Evolutionary conservation across 2,329 filamentous ascomycete species (phyloP), one percentile per base, ranked within the genome.

Genomic region (Aspergillus vadensis): DNA sequence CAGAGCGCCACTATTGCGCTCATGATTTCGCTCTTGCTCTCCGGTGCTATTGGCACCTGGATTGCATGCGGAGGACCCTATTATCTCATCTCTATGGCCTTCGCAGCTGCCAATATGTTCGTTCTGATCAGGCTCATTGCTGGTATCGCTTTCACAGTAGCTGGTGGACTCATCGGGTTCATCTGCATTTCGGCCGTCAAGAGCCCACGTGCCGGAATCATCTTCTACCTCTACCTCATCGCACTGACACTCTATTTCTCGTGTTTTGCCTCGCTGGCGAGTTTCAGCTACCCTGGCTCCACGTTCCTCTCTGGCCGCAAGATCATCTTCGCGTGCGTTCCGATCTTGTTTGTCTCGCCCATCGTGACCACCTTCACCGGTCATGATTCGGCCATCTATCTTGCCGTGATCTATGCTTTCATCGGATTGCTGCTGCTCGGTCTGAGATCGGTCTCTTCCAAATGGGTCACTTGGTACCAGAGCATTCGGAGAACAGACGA

Each of bases 1-100:
- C 76, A 82, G 30, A 82, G 80, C 65, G 85, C 85, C 2, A 86
- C 85, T 1, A 79, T 82, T 54, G 86, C 84, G 1, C 71, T 88
- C 43, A 82, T 88, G 77, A 82, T 85, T 12, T 83, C 85, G 2
- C 76, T 88, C 7, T 72, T 88, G 12, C 75, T 88, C 23, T 86
- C 84, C 7, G 85, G 85, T 43, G 86, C 82, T 5, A 83, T 87
- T 50, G 85, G 85, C 23, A 86, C 85, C 6, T 88, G 85, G 85
- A 86, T 88, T 43, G 84, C 84, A 6, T 85, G 84, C 58, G 84
- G 84, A 27, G 86, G 86, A 2, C 85, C 83, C 32, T 88, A 87
- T 70, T 88, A 88, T 64, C 79, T 88, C 5, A 78, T 81, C 43
- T 82, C 80, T 0, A 83, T 83, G 81, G 82, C 83, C 2, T 85